Percentiles rank a stretch among this genome's conserved stretches.
Conservation (phyloP, 169 alveolate genomes). For the Neospora caninum region DNA sequence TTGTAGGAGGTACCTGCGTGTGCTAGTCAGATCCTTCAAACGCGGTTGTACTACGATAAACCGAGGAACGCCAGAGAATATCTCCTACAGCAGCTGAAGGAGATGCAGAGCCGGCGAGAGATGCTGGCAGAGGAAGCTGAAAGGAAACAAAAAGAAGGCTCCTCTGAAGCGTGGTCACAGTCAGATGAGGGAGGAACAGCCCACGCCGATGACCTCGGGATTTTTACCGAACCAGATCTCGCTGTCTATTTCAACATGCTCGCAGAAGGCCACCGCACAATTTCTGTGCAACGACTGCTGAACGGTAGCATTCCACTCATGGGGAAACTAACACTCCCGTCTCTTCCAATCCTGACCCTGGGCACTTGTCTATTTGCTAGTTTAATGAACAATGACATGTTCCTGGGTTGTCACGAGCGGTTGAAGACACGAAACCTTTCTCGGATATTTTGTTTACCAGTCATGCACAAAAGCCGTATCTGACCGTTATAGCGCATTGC, state of each 20-base stretch:
- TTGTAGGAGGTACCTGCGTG: not conserved
- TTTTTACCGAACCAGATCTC: not conserved
- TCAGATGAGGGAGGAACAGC: not conserved
- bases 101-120: not conserved
- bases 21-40: not conserved
- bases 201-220: not conserved
- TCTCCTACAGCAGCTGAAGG: not conserved
- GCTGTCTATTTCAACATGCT: slow-evolving; percentile 15
- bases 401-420: too few species aligned
- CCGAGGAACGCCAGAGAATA: not conserved
- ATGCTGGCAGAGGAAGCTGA: not conserved
- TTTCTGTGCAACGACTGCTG: not conserved
- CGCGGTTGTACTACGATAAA: slow-evolving; percentile 9
- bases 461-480: too few species aligned
- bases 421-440: too few species aligned
- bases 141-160: not conserved
- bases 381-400: too few species aligned
- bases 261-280: not conserved
- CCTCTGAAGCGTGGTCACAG: not conserved
- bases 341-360: too few species aligned
- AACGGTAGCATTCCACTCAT: not conserved
- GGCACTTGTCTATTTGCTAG: too few species aligned
- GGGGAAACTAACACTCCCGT: not conserved
- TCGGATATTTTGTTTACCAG: too few species aligned
- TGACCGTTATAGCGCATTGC: too few species aligned